Base-by-base conservation (phyloP, 495 filamentous ascomycete species). In the Xylaria acuta region DNA sequence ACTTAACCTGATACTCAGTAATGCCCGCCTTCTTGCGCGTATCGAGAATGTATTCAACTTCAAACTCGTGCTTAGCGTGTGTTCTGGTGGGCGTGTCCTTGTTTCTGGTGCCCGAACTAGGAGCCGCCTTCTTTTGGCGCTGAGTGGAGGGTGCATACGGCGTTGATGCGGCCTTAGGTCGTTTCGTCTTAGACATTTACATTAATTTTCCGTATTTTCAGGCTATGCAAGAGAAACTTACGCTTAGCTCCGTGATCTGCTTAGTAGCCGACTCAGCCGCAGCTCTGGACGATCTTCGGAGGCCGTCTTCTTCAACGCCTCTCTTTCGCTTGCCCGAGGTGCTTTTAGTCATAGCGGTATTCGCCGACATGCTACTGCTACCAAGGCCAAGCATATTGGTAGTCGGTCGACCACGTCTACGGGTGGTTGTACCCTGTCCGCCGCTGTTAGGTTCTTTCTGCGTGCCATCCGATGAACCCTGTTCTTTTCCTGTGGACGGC, bases 1-100 rank as follows among this genome's bases (percentile, higher is more conserved):
- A 86, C 75, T 85, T 84, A 43, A 86, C 77, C 1, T 74, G 56
- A 64, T 82, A 86, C 70, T 78, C 59, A 53, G 77, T 79, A 63
- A 77, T 72, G 68, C 75, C 74, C 4, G 76, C 80, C n/a, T 78
- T 75, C 59, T 72, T 74, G 5, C 56, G 58, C 7, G 73, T 76
- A 8, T 78, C 77, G 3, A 82, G 43, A 27, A 85, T 85, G 0
- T 59, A 58, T 72, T 85, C 81, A 3, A 85, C 83, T 51, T 82
- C 81, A 53, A 71, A 84, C 45, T 81, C 79, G 1, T 56, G 62
- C 72, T 82, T 79, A 1, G 82, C 79, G 41, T 25, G 7, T 62
- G 36, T 53, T 32, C 70, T 62, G 8, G 56, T 25, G n/a, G 36
- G 53, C 14, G 56, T 40, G 16, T 66, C 43, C 63, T 75, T 78